Base-by-base conservation (phyloP, 371 early-diverging fungal genomes). In the Mortierella sp. region DNA sequence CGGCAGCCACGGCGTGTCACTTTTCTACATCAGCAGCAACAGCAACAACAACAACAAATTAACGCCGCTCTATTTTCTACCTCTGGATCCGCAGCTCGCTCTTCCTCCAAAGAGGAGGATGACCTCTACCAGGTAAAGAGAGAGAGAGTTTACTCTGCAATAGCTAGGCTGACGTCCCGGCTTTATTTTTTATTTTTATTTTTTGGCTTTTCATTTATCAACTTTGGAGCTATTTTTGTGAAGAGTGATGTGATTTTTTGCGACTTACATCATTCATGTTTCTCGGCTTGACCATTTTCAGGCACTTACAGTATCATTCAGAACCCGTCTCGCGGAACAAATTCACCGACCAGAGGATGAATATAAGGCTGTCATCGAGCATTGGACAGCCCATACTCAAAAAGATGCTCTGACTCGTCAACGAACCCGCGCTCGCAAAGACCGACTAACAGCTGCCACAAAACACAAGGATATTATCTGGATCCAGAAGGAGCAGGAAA, bases 401-500 rank as follows among this genome's bases (percentile, higher is more conserved):
- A 72, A 70, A 35, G 70, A 76, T 20, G 62, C 66, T 30, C 59
- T 70, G 20, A 63, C 67, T 39, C 70, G 70, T 14, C 71, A 75
- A 40, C 62, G 76, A 20, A 73, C 77, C 5, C 68, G 68, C 9
- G 69, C 77, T n/a, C 83, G 72, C 2, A 75, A 76, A 58, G 83
- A 81, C 0, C 76, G 83, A 14, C 66, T 81, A 3, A 64, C 73
- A 0, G 40, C 69, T 9, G 83, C 83, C 0, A 49, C 58, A 24
- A 64, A 81, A 47, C 83, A 76, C 67, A 75, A 73, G 58, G 83
- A 81, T 49, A 72, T 81, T 30, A 49, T n/a, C 14, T 75, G 76
- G 66, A 69, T 81, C n/a, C 73, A 81, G 52, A 72, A 70, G 65
- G 83, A 81, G 39, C 83, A 81, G 28, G 83, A 81, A 12, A 54